Evolutionary conservation across 164 flowering plant genomes (phyloP), one percentile per base, ranked within the genome.

Genomic region (Magnolia officinalis): DNA sequence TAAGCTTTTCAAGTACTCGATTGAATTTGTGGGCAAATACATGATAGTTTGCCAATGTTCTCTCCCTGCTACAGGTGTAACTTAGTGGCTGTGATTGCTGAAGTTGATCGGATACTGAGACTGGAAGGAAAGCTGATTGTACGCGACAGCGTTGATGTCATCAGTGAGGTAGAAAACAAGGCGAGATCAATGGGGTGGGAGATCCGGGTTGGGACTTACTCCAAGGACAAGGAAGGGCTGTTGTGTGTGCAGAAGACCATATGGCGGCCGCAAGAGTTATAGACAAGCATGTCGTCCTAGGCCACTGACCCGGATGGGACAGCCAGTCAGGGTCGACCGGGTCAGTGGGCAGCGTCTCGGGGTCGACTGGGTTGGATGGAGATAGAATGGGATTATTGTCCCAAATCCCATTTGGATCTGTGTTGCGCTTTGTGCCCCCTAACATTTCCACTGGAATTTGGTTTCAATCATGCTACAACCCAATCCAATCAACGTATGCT

Each of bases 41-140:
- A 8, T 26, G 50, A 37, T 31, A 31, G 37, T 31, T 21, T 63
- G 24, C 5, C 8, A 52, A 13, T 31, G 37, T 16, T 21, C 20
- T 21, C 29, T 31, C 37, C 2, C 37, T 16, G 5, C 58, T 66
- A 71, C 68, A 95, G 99, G 87, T 95, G 99, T 83, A 90, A 88
- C 68, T 20, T 91, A 58, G 80, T 76, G 63, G 87, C 91, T 19
- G 85, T 94, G 79, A 80, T 92, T 71, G 92, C 93, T 4, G 98
- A 94, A 82, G 92, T 84, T 61, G 98, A 94, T 76, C 84, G 99
- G 64, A 90, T 96, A 19, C 85, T 94, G 20, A 86, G 98, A 81
- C 99, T 97, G 6, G 94, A 86, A 75, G 99, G 99, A 26, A 91
- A 90, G 82, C 83, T 96, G 7, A 91, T 96, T 13, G 89, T 92